Base-by-base conservation (phyloP, 2,329 filamentous ascomycete species). In the Pseudogymnoascus sp. region DNA sequence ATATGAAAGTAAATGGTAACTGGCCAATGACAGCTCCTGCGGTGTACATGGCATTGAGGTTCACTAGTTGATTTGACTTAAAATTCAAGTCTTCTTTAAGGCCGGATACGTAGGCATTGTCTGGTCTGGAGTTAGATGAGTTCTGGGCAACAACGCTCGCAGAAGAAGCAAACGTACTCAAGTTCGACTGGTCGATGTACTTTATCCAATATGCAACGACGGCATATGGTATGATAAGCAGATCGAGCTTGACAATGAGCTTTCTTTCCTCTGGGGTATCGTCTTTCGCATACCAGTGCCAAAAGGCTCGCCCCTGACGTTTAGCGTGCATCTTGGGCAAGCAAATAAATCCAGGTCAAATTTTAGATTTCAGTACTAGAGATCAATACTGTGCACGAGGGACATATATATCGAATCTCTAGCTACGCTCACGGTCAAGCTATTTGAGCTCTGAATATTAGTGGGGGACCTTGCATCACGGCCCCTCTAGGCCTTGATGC, bases 21-120 rank as follows among this genome's bases (percentile, higher is more conserved):
- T 76, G 70, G 1, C 73, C 72, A 73, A 86, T 76, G 0, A 83
- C 79, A 67, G 87, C 87, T 10, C 84, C 84, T 1, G 84, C 78
- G 28, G 71, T 76, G 67, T 76, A 78, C 68, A 73, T 76, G 4
- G 76, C 73, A 22, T 76, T 78, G 61, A 78, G 73, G 26, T 75
- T 75, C 61, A 76, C 76, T 5, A 77, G 70, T 62, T 77, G 71
- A 62, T 77, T 76, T 5, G 74, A 74, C 24, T 75, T 69, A 12
- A 76, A 66, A 10, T 60, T 66, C 19, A 77, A 73, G 35, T 76
- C 74, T 38, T 77, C 75, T 62, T 75, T 72, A 28, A 76, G 70
- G 1, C 75, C 75, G 24, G 72, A 75, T 11, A 75, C 73, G 50
- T 76, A 77, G 59, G 75, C 75, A 68, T 75, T 75, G 64, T 70